phyloP scores from a whole-genome alignment of 2,329 filamentous ascomycete genomes.

The Aspergillus ustus region DNA sequence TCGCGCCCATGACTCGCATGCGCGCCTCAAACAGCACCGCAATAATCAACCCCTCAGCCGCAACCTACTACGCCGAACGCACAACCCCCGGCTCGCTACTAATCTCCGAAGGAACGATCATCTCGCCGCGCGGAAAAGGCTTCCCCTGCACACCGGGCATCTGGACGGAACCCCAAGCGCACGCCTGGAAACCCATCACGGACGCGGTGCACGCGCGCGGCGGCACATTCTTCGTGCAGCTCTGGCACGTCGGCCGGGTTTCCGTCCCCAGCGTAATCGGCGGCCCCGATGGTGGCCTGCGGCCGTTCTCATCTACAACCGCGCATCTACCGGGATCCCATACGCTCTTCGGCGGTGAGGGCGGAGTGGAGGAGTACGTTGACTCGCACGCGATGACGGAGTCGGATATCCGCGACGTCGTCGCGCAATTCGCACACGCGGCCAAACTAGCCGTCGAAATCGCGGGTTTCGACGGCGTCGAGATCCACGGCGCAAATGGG shows the following conservation, averaged over 20 bases:
- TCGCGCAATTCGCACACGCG: background rate
- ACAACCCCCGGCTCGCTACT: background rate
- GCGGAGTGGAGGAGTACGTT: background rate
- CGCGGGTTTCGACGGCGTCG: slow-evolving; percentile 3
- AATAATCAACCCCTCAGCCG: background rate
- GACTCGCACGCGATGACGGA: slow-evolving; percentile 1
- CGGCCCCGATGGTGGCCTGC: too few relatives aligned
- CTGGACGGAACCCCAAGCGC: background rate
- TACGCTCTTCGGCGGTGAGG: background rate
- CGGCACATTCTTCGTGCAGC: background rate
- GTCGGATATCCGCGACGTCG: background rate
- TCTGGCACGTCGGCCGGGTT: slow-evolving; percentile 3
- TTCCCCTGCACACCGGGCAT: background rate
- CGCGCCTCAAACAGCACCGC: background rate
- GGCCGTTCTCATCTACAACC: background rate
- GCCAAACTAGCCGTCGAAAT: background rate
- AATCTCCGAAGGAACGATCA: background rate
- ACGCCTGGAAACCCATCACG: background rate
- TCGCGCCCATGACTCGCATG: slow-evolving; percentile 9
- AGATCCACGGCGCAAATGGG: slow-evolving; percentile 6
- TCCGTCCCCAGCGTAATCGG: background rate
- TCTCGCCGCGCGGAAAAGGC: background rate
- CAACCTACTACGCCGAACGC: background rate
- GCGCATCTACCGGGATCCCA: background rate
- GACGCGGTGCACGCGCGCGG: background rate